phyloP scores from a whole-genome alignment of 2,329 filamentous ascomycete species.

The Ceratocystiopsis minuta region DNA sequence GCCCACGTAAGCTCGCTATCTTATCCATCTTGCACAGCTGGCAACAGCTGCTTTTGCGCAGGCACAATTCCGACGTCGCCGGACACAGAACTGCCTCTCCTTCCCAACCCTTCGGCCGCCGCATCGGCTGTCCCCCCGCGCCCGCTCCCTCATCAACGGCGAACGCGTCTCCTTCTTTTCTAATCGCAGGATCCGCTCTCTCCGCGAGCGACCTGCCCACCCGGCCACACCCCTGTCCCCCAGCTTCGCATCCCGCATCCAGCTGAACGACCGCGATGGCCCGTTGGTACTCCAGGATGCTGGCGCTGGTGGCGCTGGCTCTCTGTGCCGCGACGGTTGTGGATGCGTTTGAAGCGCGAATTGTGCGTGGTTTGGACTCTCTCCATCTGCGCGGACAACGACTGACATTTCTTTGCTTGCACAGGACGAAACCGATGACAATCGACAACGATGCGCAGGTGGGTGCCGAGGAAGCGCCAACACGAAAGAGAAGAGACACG shows the following conservation, averaged over 20 bases:
- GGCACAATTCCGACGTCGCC: too few relatives aligned
- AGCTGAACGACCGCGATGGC: constrained; percentile 26
- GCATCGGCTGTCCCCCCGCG: too few relatives aligned
- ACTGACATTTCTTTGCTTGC: background rate
- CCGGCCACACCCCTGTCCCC: too few relatives aligned
- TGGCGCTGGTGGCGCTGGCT: constrained; percentile 32
- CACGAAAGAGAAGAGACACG: too few relatives aligned
- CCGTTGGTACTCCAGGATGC: constrained; percentile 30
- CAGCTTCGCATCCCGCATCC: background rate
- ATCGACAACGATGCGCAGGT: constrained; percentile 64
- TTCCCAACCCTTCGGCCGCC: too few relatives aligned
- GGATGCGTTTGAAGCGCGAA: constrained; percentile 35
- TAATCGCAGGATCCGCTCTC: too few relatives aligned
- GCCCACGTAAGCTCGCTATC: constrained; percentile 6
- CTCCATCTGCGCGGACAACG: background rate
- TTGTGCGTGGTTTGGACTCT: constrained; percentile 24
- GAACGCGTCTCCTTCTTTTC: too few relatives aligned
- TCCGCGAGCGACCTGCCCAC: too few relatives aligned
- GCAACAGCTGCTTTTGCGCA: too few relatives aligned
- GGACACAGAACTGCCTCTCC: too few relatives aligned
- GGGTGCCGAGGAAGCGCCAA: constrained; percentile 9
- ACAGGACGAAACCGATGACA: constrained; percentile 58
- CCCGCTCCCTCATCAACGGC: too few relatives aligned
- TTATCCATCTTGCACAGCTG: constrained; percentile 1
- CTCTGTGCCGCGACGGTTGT: constrained; percentile 26